Base-by-base conservation (phyloP, 495 filamentous ascomycete genomes). In the Aspergillus incahuasiensis region DNA sequence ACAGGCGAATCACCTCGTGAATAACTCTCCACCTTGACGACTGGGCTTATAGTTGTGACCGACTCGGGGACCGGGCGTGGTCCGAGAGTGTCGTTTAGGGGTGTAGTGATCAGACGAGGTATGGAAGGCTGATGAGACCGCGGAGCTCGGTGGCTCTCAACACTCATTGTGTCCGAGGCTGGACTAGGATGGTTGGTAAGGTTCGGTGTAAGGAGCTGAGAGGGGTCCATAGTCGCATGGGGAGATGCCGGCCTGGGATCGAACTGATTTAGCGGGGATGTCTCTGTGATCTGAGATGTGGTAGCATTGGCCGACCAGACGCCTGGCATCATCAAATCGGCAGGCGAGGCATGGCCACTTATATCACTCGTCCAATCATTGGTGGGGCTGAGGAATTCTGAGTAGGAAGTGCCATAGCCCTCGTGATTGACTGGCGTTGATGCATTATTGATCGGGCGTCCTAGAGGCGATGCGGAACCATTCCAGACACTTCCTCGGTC, bases 1-100 rank as follows among this genome's bases (percentile, higher is more conserved):
- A 67, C 67, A 5, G 79, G 79, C 2, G 78, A 81, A 58, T 81
- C 79, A 3, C 79, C 79, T 25, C 78, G 70, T 25, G 71, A 71
- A 42, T 72, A 72, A 35, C 56, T 74, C 32, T 72, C 70, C 9
- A 81, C 68, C 15, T 70, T 78, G 20, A 81, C 64, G 18, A 74
- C 72, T 13, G 79, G 79, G 48, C 78, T 80, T 40, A 69, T 60
- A 12, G 69, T 67, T 48, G 63, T 63, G n/a, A 61, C 63, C 7
- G 69, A 68, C 9, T 60, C 53, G 11, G 63, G 56, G 0, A 20
- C 56, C 11, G 50, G 32, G 6, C 62, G 54, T 11, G 63, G 52
- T 8, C 44, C 55, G 8, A 61, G 44, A 13, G 45, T 61, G 28
- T 70, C 63, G 39, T 56, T 61, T 0, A 58, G 39, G 2, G 65